Evolutionary conservation across 371 early-diverging fungal genomes (phyloP), one percentile per base, ranked within the genome.

Genomic region (Saksenaea oblongispora): DNA sequence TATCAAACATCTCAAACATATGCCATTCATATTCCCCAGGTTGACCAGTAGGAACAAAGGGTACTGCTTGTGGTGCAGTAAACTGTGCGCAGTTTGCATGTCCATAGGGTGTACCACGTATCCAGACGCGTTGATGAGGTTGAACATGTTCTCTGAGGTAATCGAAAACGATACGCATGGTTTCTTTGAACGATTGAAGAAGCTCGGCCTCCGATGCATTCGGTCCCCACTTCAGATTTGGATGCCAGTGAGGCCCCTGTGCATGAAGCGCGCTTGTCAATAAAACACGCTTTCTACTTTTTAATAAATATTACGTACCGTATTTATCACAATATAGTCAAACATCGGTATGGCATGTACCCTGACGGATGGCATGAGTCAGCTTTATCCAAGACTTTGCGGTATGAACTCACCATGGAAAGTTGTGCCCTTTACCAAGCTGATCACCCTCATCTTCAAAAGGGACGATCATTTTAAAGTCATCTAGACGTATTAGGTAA

Each of bases 181-280:
- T 69, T 42, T 65, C 62, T 37, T 65, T 68, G 34, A 73, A 82
- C 8, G 82, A 75, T 28, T 34, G 64, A 56, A 78, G 39, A 42
- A 82, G 27, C 18, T 82, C 82, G 11, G 73, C 59, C 26, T 75
- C 70, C 0, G 72, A 69, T 60, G 58, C 17, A 26, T 74, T 54
- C 5, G 70, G 68, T 14, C 82, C 82, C 75, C 79, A 82, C 9
- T 65, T 56, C 5, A 63, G 22, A 37, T 73, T 66, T 0, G 70
- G 70, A 64, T 78, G 76, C 82, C 82, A 82, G 26, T 82, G 82
- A 26, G 82, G 75, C 5, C 73, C 80, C 78, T 78, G 61, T 36
- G 22, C 18, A 34, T 31, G n/a, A n/a, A n/a, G n/a, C n/a, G n/a
- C n/a, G n/a, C n/a, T n/a, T n/a, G n/a, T n/a, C n/a, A n/a, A n/a